A percentile compares a stretch with the other conserved stretches of the same genome.
These are phyloP conservation scores for Penicillium verrucosum DNA, from an alignment of 2,329 filamentous ascomycete genomes.

Conservation along the genomic window DNA sequence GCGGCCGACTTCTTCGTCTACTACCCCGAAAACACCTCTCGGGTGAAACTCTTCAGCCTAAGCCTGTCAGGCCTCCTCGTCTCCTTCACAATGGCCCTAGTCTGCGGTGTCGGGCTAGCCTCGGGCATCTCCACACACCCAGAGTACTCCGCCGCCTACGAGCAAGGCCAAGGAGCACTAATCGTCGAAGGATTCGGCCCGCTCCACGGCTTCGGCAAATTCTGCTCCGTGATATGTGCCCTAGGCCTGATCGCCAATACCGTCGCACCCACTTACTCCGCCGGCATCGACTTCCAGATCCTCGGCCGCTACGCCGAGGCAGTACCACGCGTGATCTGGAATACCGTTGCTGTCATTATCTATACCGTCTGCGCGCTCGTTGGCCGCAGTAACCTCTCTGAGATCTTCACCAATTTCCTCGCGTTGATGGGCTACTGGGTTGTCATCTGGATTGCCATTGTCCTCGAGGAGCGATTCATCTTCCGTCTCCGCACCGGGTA, in stretches of 20 bases:
- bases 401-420: conserved; percentile 67
- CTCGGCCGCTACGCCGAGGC: conserved; percentile 57
- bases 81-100: conserved; percentile 60
- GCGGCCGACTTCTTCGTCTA: conserved; percentile 69
- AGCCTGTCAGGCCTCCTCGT: conserved; percentile 56
- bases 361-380: conserved; percentile 64
- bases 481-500: conserved; percentile 55
- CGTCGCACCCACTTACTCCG: conserved; percentile 62
- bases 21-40: conserved; percentile 54
- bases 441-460: conserved; percentile 62
- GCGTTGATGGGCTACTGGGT: conserved; percentile 71
- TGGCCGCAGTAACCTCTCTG: conserved; percentile 58
- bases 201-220: conserved; percentile 61
- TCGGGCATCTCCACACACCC: conserved; percentile 54
- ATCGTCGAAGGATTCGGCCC: conserved; percentile 61
- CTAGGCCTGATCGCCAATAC: conserved; percentile 65
- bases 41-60: conserved; percentile 54
- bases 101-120: conserved; percentile 61
- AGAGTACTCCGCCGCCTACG: conserved; percentile 57
- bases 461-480: conserved; percentile 57
- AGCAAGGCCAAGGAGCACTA: conserved; percentile 59
- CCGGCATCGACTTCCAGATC: conserved; percentile 66
- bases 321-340: conserved; percentile 64
- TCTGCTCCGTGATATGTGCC: conserved; percentile 63
- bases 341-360: conserved; percentile 59